phyloP scores from a whole-genome alignment of 2,329 filamentous ascomycete genomes.

The Grosmannia huntii region DNA sequence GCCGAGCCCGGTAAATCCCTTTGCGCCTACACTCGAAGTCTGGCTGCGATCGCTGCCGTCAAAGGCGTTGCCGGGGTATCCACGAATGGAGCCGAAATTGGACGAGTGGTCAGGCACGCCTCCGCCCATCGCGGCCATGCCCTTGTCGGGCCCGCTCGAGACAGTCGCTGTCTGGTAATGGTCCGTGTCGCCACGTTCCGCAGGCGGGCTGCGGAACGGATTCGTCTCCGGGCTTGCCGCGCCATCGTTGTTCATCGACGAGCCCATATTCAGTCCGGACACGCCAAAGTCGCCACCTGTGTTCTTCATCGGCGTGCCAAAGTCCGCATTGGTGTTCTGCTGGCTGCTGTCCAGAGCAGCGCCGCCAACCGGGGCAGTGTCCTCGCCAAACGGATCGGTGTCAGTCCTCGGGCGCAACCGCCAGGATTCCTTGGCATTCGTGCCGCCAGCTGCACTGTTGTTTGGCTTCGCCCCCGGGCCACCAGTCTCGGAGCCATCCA shows the following conservation, averaged over 20 bases:
- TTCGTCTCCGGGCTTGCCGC: slow-evolving; percentile 90
- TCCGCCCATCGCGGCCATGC: slow-evolving; percentile 26
- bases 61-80: slow-evolving; percentile 33
- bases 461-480: background rate
- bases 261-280: slow-evolving; percentile 44
- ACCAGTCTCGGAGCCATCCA: slow-evolving; percentile 14
- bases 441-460: background rate
- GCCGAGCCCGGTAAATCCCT: slow-evolving; percentile 53
- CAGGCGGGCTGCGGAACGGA: slow-evolving; percentile 83
- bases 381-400: slow-evolving; percentile 62
- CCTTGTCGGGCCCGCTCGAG: background rate
- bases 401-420: slow-evolving; percentile 52
- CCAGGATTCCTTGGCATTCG: slow-evolving; percentile 29
- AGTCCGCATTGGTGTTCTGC: slow-evolving; percentile 10
- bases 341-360: slow-evolving; percentile 14
- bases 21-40: slow-evolving; percentile 75
- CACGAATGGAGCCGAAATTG: slow-evolving; percentile 41
- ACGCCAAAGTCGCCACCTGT: slow-evolving; percentile 48
- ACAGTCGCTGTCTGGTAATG: slow-evolving; percentile 17
- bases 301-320: slow-evolving; percentile 43
- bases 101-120: slow-evolving; percentile 26
- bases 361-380: slow-evolving; percentile 42
- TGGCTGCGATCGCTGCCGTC: slow-evolving; percentile 83
- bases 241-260: slow-evolving; percentile 50
- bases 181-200: slow-evolving; percentile 46